phyloP scores from a whole-genome alignment of 2,329 filamentous ascomycete species.

The Colletotrichum lupini region DNA sequence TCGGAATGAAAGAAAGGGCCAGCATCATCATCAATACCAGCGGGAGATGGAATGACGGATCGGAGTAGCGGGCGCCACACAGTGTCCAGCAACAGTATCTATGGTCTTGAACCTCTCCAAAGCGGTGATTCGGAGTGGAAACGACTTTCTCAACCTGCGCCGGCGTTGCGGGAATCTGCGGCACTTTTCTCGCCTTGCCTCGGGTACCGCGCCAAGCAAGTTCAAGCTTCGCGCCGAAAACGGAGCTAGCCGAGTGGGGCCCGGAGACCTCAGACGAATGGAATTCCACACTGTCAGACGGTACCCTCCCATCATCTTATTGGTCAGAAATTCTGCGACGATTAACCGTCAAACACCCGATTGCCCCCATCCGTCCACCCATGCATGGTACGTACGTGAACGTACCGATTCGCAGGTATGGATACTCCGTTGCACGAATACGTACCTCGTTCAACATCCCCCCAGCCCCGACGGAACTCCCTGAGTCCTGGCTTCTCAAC shows the following conservation, averaged over 20 bases:
- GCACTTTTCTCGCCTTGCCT: conserved; percentile 19
- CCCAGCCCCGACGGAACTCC: background rate
- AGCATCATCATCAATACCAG: conserved; percentile 4
- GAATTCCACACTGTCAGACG: background rate
- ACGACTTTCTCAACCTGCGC: background rate
- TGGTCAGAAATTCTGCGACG: background rate
- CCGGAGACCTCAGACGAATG: background rate
- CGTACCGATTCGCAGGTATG: too few species aligned
- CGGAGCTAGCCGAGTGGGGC: conserved; percentile 19
- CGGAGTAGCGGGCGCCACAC: background rate
- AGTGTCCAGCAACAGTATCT: background rate
- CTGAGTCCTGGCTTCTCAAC: background rate
- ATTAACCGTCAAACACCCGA: background rate
- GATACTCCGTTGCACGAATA: too few species aligned
- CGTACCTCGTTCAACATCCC: too few species aligned
- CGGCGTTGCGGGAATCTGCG: conserved; percentile 13
- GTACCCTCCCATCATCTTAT: background rate
- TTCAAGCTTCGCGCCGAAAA: conserved; percentile 34
- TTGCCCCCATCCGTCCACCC: too few species aligned
- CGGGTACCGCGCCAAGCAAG: conserved; percentile 31
- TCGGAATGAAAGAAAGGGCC: background rate
- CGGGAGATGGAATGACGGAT: conserved; percentile 26
- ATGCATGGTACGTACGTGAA: background rate
- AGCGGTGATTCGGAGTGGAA: background rate
- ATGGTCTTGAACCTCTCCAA: background rate